phyloP scores from a whole-genome alignment of 495 filamentous ascomycete species.

The Lophium mytilinum region DNA sequence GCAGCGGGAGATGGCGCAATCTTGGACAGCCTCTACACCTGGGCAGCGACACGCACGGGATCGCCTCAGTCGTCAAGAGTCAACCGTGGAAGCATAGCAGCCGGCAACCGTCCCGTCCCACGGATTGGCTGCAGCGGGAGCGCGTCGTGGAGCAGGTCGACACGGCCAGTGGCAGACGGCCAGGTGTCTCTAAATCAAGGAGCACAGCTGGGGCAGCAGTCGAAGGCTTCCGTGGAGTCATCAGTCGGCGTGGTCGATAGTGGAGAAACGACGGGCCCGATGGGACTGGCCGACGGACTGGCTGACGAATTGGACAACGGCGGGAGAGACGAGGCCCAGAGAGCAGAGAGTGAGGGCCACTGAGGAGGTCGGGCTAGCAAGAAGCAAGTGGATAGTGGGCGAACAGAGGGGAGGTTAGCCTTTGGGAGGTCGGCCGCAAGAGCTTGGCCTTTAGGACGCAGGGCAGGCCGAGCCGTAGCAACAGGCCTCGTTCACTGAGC shows the following conservation, averaged over 20 bases:
- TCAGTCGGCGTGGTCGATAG: background rate
- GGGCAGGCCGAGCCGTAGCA: background rate
- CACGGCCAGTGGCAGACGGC: background rate
- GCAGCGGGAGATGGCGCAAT: slow-evolving; percentile 15
- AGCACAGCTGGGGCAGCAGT: background rate
- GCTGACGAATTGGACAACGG: background rate
- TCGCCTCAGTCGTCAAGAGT: background rate
- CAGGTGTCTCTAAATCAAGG: background rate
- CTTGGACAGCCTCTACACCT: background rate
- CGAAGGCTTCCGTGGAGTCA: background rate
- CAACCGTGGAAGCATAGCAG: background rate
- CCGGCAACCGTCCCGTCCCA: background rate
- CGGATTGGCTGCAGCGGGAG: background rate
- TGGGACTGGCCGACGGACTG: background rate
- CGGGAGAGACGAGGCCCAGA: background rate
- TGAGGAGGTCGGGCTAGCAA: background rate
- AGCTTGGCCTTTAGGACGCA: background rate
- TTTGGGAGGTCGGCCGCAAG: background rate
- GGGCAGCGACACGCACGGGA: background rate
- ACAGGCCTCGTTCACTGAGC: background rate
- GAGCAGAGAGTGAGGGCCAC: background rate
- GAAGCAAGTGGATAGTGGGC: background rate
- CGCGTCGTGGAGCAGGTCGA: background rate
- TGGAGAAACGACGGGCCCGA: background rate
- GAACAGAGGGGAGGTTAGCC: too few species aligned